These are phyloP conservation scores for Sporothrix inflata DNA, from an alignment of 2,329 filamentous ascomycete species.

Conservation along the genomic window DNA sequence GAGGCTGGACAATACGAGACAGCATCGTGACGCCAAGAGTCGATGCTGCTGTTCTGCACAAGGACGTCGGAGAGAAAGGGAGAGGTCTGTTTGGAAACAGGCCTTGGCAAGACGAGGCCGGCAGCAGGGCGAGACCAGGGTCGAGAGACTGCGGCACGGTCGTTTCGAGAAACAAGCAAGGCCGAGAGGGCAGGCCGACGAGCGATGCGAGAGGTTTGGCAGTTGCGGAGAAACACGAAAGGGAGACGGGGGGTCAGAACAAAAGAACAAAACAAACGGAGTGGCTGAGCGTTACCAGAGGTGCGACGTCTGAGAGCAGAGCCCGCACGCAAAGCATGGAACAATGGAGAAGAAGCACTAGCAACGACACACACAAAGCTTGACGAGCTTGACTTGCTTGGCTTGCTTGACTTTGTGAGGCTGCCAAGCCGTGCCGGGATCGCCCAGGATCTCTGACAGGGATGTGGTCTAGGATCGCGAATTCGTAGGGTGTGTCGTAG, in stretches of 20 bases:
- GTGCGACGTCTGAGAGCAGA: slow-evolving; percentile 11
- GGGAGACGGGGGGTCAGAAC: background rate
- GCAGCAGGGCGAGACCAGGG: background rate
- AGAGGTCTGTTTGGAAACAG: slow-evolving; percentile 1
- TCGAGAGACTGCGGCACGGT: background rate
- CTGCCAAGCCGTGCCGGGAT: slow-evolving; percentile 16
- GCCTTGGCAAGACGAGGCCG: background rate
- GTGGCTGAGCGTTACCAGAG: slow-evolving; percentile 11
- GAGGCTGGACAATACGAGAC: background rate
- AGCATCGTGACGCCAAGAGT: slow-evolving; percentile 19
- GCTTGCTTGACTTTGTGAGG: background rate
- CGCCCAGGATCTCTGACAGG: slow-evolving; percentile 9
- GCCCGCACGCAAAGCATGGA: background rate
- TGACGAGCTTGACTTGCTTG: background rate
- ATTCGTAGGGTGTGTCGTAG: background rate
- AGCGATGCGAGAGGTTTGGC: slow-evolving; percentile 12
- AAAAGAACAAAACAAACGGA: background rate
- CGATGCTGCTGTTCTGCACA: background rate
- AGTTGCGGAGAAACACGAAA: background rate
- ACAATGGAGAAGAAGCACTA: background rate
- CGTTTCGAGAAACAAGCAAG: slow-evolving; percentile 10
- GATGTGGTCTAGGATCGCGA: background rate
- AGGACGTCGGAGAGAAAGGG: too few species aligned
- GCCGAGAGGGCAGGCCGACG: background rate
- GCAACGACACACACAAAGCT: background rate